Base-by-base conservation (phyloP, 2,329 filamentous ascomycete genomes). In the Talaromyces amestolkiae region DNA sequence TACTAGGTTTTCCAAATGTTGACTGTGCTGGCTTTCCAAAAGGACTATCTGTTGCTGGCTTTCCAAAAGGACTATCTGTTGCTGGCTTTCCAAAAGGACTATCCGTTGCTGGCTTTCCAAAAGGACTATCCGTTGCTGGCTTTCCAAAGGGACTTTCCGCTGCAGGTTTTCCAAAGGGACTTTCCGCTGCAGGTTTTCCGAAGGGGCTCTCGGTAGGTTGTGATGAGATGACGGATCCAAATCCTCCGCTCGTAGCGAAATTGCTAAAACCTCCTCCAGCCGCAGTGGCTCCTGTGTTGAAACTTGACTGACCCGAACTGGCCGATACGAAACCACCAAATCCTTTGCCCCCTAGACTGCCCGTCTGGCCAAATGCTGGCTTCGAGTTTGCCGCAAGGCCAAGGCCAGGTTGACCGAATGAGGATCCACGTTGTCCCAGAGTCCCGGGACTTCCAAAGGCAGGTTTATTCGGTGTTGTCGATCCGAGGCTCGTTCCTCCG, bases 381-480 rank as follows among this genome's bases (percentile, higher is more conserved):
- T 65, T 58, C 3, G 66, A 62, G 17, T 41, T 53, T n/a, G 59
- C n/a, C 37, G 68, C 47, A n/a, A 68, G 67, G 5, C 72, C 74
- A 53, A 77, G 74, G 35, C 72, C 68, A 43, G 73, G 70, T 63
- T 78, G 71, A n/a, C 77, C 77, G 65, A 79, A 77, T 37, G 73
- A 68, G 2, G 74, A 64, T 60, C 68, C 39, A 54, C 67, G 67
- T 54, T 73, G 72, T 35, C 75, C 76, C 22, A 78, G 65, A 27
- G 72, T 67, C 65, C 74, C 76, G 33, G 77, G 68, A 35, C 73
- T 69, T 56, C 79, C 78, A 71, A 81, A 80, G 15, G 64, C 11
- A 19, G 64, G 37, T 19, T 66, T 63, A 11, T 33, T 59, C 3
- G 64, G 64, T 43, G 60, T 63, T 10, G 77, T 69, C 0, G 72